Evolutionary conservation across 2,329 filamentous ascomycete species (phyloP).

Genomic region (Dothideomycetes sp.): DNA sequence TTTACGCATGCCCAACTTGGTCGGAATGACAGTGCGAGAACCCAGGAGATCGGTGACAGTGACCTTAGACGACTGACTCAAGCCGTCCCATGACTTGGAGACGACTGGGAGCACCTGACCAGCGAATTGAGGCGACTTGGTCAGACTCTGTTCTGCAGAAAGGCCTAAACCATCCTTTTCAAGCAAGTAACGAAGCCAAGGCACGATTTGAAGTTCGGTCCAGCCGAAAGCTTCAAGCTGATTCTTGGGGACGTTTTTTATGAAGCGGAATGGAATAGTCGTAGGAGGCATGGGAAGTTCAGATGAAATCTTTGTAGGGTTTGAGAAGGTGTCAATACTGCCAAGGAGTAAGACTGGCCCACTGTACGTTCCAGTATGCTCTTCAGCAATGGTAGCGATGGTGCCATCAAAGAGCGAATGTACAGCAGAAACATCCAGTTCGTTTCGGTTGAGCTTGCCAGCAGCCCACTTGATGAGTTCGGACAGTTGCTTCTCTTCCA

Average conservation of each 20-base stretch:
- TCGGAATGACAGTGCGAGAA: constrained; percentile 70
- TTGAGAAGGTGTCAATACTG: constrained; percentile 65
- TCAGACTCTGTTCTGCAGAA: constrained; percentile 58
- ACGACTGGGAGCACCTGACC: constrained; percentile 67
- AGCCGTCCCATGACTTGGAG: constrained; percentile 83
- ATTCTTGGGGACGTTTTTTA: constrained; percentile 54
- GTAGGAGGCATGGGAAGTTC: constrained; percentile 69
- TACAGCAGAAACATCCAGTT: constrained; percentile 61
- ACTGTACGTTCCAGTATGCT: constrained; percentile 44
- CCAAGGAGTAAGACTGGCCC: constrained; percentile 70
- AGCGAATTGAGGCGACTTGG: constrained; percentile 63
- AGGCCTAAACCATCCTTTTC: constrained; percentile 54
- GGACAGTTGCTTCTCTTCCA: constrained; percentile 67
- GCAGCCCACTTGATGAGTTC: constrained; percentile 81
- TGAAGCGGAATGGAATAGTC: constrained; percentile 79
- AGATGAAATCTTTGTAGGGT: constrained; percentile 68
- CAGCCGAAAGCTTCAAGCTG: constrained; percentile 78
- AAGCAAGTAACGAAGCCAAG: constrained; percentile 79
- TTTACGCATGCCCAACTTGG: constrained; percentile 78
- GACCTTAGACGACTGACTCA: constrained; percentile 57
- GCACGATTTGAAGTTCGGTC: constrained; percentile 72
- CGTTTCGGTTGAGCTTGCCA: constrained; percentile 59
- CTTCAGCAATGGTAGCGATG: constrained; percentile 54
- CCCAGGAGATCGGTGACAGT: constrained; percentile 57
- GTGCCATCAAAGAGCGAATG: constrained; percentile 68